Conservation (phyloP, 495 filamentous ascomycete species). For the Talaromyces wortmannii region DNA sequence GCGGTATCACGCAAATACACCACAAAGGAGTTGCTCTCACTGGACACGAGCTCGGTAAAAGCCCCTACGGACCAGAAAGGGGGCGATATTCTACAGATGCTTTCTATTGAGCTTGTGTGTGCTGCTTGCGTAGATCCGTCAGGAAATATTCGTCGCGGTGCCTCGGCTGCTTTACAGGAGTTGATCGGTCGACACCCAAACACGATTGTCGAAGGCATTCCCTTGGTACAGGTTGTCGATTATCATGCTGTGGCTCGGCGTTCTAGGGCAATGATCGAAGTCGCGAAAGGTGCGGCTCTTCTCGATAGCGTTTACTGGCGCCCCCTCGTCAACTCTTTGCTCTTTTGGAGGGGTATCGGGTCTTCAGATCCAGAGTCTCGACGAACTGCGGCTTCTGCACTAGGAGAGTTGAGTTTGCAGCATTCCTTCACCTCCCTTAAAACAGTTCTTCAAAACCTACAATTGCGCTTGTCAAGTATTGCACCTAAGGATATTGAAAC, state of each 20-base stretch:
- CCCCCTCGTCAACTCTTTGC: constrained; percentile 58
- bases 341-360: constrained; percentile 84
- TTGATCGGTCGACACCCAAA: constrained; percentile 89
- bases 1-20: constrained; percentile 80
- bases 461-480: constrained; percentile 36
- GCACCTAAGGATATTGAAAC: constrained; percentile 57
- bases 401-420: constrained; percentile 50
- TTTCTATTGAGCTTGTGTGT: constrained; percentile 73
- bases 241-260: constrained; percentile 87
- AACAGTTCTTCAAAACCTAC: constrained; percentile 29
- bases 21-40: constrained; percentile 64
- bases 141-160: constrained; percentile 86
- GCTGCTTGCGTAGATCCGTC: constrained; percentile 82
- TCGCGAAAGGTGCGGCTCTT: constrained; percentile 58
- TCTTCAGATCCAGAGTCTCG: constrained; percentile 68
- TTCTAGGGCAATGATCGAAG: constrained; percentile 71
- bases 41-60: constrained; percentile 36
- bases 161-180: constrained; percentile 91
- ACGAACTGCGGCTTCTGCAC: constrained; percentile 60
- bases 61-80: constrained; percentile 16
- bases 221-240: constrained; percentile 80
- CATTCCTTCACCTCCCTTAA: constrained; percentile 22
- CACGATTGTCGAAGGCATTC: constrained; percentile 71
- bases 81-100: constrained; percentile 55
- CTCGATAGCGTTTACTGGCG: constrained; percentile 63